These are phyloP conservation scores for Nicotiana tomentosiformis DNA, from an alignment of 257 asterid species.

Conservation along the genomic window DNA sequence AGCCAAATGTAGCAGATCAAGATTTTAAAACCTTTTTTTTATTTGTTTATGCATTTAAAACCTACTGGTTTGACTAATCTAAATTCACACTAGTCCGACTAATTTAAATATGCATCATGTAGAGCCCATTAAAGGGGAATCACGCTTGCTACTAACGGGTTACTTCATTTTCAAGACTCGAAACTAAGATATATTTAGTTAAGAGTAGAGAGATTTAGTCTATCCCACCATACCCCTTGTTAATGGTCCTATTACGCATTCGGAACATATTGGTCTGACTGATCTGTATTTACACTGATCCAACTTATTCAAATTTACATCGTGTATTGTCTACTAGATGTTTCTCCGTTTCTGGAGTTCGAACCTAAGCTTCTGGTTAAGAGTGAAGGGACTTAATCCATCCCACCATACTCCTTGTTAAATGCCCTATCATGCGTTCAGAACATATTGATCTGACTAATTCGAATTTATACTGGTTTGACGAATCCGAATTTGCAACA, in stretches of 20 bases:
- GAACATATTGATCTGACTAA: background rate
- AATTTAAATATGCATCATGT: background rate
- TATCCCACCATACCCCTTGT: too few relatives aligned
- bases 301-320: background rate
- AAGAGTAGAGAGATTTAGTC: too few relatives aligned
- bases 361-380: too few relatives aligned
- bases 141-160: background rate
- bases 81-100: rapidly evolving
- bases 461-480: background rate
- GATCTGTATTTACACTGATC: background rate
- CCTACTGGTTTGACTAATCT: background rate
- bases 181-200: background rate
- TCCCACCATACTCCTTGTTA: too few relatives aligned
- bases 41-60: background rate
- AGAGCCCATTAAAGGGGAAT: background rate
- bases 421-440: too few relatives aligned
- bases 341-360: too few relatives aligned
- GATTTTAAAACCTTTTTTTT: too few relatives aligned
- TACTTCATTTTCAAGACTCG: background rate
- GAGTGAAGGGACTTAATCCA: too few relatives aligned
- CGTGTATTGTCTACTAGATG: too few relatives aligned
- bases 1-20: background rate
- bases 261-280: background rate
- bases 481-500: background rate
- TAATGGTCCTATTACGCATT: too few relatives aligned